Evolutionary conservation across 345 rosid species (phyloP), one percentile per base, ranked within the genome.

Genomic region (Ceriops tagal): DNA sequence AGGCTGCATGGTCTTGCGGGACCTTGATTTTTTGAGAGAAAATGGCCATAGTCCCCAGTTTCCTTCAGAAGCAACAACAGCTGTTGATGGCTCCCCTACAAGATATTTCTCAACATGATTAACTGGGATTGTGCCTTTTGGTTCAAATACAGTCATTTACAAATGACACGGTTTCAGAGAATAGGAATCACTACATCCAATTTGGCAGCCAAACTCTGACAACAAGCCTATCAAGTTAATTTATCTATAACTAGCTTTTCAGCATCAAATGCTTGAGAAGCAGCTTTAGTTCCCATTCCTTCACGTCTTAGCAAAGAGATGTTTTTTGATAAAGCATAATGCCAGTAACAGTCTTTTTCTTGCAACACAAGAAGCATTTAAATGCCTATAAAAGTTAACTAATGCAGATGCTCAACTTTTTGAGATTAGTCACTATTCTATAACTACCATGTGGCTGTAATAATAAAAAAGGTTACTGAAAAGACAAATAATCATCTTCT

Each of bases 41-140:
- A 95, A 90, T 68, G 99, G 99, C 96, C 99, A 95, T 67, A 91
- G 73, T 71, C 79, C 78, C 98, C 99, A 95, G 81, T 89, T 84
- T 81, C 87, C 96, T 61, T 75, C 66, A 10, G 68, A 62, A n/a
- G 82, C 72, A 73, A 74, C 67, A 71, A 58, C 58, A 55, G 61
- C 47, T 67, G 88, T 79, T 58, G 86, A 76, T 69, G 83, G 72
- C 73, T 72, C 73, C 62, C 78, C 89, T 72, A 58, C 81, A 67
- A 72, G 32, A 69, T 77, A 60, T 65, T 78, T 79, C 81, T 77
- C 86, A 55, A 65, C 77, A 66, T 8, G 34, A 64, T 89, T 88
- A 79, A 87, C 81, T 51, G 69, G 77, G 65, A 80, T 85, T 86
- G 84, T 80, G 77, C 89, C 89, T 74, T 89, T 79, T 19, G 83